These are phyloP conservation scores for Eremochloa ophiuroides DNA, from an alignment of 176 grass and related monocot species.

Conservation along the genomic window DNA sequence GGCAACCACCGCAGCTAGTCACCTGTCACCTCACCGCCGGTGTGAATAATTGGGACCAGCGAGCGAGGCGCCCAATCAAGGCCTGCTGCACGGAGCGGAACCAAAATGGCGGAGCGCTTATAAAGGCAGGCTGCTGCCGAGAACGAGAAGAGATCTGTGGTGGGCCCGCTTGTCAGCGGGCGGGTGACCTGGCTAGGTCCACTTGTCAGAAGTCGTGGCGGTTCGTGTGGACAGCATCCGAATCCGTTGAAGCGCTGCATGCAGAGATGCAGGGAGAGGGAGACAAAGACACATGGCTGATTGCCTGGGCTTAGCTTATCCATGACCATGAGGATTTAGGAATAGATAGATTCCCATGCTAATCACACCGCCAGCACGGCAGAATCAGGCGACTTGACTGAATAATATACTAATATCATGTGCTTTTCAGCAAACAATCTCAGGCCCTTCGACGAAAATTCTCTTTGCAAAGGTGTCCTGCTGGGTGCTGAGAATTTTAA, in stretches of 20 bases:
- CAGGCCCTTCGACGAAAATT: not conserved
- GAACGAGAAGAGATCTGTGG: not conserved
- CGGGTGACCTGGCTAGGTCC: not conserved
- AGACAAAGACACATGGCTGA: not conserved
- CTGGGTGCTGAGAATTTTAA: not conserved
- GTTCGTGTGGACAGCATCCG: slow-evolving; percentile 12
- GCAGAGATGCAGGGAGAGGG: not conserved
- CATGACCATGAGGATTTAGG: not conserved
- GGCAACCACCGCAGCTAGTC: not conserved
- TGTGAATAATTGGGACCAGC: not conserved
- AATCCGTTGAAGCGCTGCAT: not conserved
- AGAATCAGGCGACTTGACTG: not conserved
- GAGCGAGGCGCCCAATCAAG: not conserved
- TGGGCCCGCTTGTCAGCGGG: not conserved
- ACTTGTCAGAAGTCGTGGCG: not conserved
- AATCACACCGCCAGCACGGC: not conserved
- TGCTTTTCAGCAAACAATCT: not conserved
- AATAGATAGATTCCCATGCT: not conserved
- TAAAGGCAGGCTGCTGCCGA: not conserved
- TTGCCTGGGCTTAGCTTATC: slow-evolving; percentile 36
- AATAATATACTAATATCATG: not conserved
- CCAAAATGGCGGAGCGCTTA: slow-evolving; percentile 11
- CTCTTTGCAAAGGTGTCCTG: not conserved
- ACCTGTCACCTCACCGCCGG: too few species aligned
- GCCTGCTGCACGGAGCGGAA: not conserved